Evolutionary conservation across 2,329 filamentous ascomycete species (phyloP), one percentile per base, ranked within the genome.

Genomic region (Colletotrichum sp.): DNA sequence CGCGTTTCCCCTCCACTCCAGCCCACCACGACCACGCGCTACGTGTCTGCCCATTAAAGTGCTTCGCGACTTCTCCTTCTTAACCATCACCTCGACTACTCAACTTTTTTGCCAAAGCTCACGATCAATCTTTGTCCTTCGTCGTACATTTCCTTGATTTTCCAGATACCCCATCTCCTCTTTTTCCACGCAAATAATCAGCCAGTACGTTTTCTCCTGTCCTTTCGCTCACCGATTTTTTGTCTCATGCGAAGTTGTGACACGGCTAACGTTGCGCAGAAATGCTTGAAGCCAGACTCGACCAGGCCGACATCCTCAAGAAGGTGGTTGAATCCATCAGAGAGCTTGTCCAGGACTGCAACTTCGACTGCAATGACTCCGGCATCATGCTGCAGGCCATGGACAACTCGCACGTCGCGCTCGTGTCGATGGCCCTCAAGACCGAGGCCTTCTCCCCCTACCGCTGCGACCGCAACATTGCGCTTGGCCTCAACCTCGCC

Each of bases 311-410:
- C 83, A 91, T 98, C 86, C 92, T 99, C 85, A 99, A 99, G 91
- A 98, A 97, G 94, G 96, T 99, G 78, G 96, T 99, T 83, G 98
- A 99, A 85, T 95, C 98, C 82, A 98, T 99, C 93, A 99, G 98
- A 88, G 97, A 99, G 83, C 93, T 99, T 68, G 97, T 99, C 70
- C 97, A 99, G 88, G 97, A 99, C 89, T 99, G 97, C 93, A 99
- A 99, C 89, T 99, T 99, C 89, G 97, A 99, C 91, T 99, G 98
- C 94, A 99, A 99, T 94, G 98, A 99, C 91, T 96, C 95, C 71
- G 97, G 97, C 78, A 97, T 99, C 83, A 96, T 96, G 68, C 95
- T 99, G 72, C 97, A 99, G 88, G 97, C 97, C 83, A 99, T 99
- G 98, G 97, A 99, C 90, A 99, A 99, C 92, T 99, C 96, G 67